Evolutionary conservation across 1,284 basidiomycete genomes (phyloP).

Genomic region (Trichosporon sp.): DNA sequence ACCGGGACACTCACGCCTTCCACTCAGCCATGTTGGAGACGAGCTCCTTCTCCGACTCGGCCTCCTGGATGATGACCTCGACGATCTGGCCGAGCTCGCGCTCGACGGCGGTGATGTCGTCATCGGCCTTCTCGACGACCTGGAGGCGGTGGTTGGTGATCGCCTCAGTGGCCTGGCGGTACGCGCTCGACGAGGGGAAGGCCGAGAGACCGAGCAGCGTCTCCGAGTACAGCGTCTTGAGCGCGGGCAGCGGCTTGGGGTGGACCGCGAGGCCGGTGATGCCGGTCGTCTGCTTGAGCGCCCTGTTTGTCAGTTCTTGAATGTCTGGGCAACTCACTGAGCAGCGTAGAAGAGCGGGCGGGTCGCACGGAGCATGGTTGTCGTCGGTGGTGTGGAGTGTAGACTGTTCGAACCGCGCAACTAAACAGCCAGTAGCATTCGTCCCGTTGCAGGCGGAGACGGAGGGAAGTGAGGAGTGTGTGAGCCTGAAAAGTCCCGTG

Average conservation of each 20-base stretch:
- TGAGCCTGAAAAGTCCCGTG: slow-evolving; percentile 30
- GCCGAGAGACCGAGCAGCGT: slow-evolving; percentile 72
- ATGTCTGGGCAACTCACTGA: slow-evolving; percentile 37
- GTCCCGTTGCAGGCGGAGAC: slow-evolving; percentile 6
- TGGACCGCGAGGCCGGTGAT: slow-evolving; percentile 64
- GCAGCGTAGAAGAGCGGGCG: slow-evolving; percentile 64
- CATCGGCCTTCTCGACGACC: slow-evolving; percentile 70
- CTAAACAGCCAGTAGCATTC: slow-evolving; percentile 4
- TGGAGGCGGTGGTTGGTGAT: slow-evolving; percentile 80
- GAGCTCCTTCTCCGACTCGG: slow-evolving; percentile 77
- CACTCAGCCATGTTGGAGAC: slow-evolving; percentile 86
- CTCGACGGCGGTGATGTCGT: slow-evolving; percentile 70
- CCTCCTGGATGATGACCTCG: slow-evolving; percentile 67
- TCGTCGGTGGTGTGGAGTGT: slow-evolving; percentile 15
- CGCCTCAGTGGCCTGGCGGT: slow-evolving; percentile 86
- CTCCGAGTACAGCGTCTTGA: slow-evolving; percentile 73
- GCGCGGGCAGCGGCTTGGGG: slow-evolving; percentile 71
- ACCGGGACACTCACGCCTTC: slow-evolving; percentile 77
- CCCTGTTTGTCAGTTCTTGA: slow-evolving; percentile 36
- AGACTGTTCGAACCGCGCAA: neutral
- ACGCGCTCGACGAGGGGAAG: slow-evolving; percentile 80
- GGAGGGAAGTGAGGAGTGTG: slow-evolving; percentile 12
- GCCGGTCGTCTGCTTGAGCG: slow-evolving; percentile 74
- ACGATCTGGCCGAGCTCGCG: slow-evolving; percentile 60
- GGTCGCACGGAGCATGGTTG: slow-evolving; percentile 72